phyloP scores from a whole-genome alignment of 805 yeast genomes.

The Zygotorulaspora chibaensis region DNA sequence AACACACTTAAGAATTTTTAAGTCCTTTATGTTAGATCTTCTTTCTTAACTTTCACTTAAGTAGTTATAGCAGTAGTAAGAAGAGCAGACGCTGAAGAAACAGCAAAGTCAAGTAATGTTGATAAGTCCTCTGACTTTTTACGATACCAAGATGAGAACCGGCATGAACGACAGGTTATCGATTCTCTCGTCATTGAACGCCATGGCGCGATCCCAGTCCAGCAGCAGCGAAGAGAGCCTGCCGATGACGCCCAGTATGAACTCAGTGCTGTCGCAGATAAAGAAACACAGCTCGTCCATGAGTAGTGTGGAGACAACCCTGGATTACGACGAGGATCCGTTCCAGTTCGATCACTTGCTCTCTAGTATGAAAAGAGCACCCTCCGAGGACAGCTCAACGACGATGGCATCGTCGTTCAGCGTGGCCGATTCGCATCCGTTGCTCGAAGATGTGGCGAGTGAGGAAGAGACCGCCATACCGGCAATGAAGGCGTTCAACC shows the following conservation, averaged over 20 bases:
- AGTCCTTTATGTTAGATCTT: too few relatives aligned
- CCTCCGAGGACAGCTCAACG: slow-evolving; percentile 10
- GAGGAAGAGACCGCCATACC: slow-evolving; percentile 1
- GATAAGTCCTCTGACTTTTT: slow-evolving; percentile 2
- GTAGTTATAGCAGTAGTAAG: neutral
- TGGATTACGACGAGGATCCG: slow-evolving; percentile 5
- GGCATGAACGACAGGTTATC: slow-evolving; percentile 3
- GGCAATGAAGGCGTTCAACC: slow-evolving; percentile 16
- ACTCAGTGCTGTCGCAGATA: slow-evolving; percentile 26
- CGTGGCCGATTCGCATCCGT: slow-evolving; percentile 8
- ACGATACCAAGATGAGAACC: slow-evolving; percentile 3
- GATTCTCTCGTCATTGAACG: neutral
- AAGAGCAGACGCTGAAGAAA: neutral
- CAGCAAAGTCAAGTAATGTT: slow-evolving; percentile 3
- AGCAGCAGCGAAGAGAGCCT: slow-evolving; percentile 3
- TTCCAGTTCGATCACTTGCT: slow-evolving; percentile 2
- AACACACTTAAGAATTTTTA: too few relatives aligned
- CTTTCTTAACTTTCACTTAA: too few relatives aligned
- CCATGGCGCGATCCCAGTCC: neutral
- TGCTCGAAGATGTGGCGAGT: slow-evolving; percentile 7
- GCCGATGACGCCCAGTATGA: slow-evolving; percentile 25
- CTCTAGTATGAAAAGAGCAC: slow-evolving; percentile 9
- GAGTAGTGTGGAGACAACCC: neutral
- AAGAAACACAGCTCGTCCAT: slow-evolving; percentile 3
- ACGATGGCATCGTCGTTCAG: slow-evolving; percentile 5